A percentile compares a stretch with the other conserved stretches of the same genome.
These are phyloP conservation scores for Lizonia empirigonia DNA, from an alignment of 2,329 filamentous ascomycete genomes.

Conservation along the genomic window DNA sequence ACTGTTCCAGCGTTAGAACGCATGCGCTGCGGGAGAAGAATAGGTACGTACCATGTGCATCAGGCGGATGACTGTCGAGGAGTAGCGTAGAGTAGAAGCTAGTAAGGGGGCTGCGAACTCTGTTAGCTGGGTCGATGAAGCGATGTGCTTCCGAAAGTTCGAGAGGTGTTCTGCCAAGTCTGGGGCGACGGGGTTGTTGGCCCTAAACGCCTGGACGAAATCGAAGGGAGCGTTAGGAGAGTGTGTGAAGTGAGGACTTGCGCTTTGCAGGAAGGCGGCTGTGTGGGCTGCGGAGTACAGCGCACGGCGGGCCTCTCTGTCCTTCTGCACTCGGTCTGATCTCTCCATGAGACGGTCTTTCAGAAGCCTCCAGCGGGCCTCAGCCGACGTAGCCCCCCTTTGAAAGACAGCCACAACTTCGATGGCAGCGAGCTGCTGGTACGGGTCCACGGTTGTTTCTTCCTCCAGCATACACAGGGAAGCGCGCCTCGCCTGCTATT, in stretches of 20 bases:
- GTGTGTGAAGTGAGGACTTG: neutral
- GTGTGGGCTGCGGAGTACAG: neutral
- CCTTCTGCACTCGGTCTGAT: neutral
- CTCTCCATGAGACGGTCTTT: neutral
- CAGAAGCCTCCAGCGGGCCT: neutral
- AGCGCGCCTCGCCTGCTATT: constrained; percentile 25
- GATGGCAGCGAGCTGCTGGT: constrained; percentile 24
- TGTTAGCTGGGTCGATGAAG: constrained; percentile 21
- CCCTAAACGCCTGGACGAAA: neutral
- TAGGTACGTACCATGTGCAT: neutral
- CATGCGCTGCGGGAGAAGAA: no score
- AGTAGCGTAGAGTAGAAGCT: constrained; percentile 29
- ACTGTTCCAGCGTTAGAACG: neutral
- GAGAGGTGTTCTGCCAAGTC: neutral
- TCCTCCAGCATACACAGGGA: constrained; percentile 31
- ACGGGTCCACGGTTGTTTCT: constrained; percentile 24
- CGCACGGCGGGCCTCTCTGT: neutral
- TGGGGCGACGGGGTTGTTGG: neutral
- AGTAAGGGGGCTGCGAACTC: constrained; percentile 32
- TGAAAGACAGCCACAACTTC: constrained; percentile 28
- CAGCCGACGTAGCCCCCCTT: constrained; percentile 3
- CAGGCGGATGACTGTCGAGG: constrained; percentile 31
- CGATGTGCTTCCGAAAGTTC: constrained; percentile 26
- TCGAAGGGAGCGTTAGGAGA: neutral
- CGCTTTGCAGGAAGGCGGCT: neutral